These are phyloP conservation scores for Epicoccum sorghinum DNA, from an alignment of 2,329 filamentous ascomycete genomes.

Conservation along the genomic window DNA sequence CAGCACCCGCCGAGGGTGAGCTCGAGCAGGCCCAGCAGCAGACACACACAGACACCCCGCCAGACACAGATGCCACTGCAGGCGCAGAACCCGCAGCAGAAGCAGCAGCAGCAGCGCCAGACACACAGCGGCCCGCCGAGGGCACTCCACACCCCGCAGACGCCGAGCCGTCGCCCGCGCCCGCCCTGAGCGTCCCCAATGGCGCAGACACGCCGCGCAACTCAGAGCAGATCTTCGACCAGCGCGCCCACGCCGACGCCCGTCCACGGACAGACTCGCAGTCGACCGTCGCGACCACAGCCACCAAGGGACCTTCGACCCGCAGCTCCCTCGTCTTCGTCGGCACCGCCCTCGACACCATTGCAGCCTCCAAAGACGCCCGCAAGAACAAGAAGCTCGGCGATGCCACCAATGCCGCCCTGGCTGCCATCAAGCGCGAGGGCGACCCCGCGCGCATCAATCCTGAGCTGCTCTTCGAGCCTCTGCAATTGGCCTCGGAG, in stretches of 20 bases:
- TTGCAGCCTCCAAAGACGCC: constrained; percentile 89
- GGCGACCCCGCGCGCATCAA: constrained; percentile 81
- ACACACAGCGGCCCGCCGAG: constrained; percentile 5
- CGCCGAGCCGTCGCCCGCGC: constrained; percentile 21
- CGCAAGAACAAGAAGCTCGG: constrained; percentile 82
- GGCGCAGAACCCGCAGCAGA: not conserved
- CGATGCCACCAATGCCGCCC: constrained; percentile 79
- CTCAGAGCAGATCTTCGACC: constrained; percentile 45
- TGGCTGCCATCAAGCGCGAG: constrained; percentile 80
- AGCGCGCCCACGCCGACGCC: constrained; percentile 29
- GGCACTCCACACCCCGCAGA: not conserved
- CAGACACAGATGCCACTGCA: not conserved
- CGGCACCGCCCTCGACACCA: constrained; percentile 88
- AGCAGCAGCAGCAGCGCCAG: constrained; percentile 14
- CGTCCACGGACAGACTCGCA: constrained; percentile 65
- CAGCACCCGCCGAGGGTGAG: constrained; percentile 6
- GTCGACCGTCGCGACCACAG: constrained; percentile 59
- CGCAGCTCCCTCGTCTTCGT: constrained; percentile 97
- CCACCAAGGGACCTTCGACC: constrained; percentile 61
- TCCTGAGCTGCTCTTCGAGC: constrained; percentile 89
- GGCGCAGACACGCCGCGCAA: constrained; percentile 38
- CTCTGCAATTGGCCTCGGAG: constrained; percentile 87
- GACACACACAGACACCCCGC: not conserved
- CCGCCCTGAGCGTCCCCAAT: constrained; percentile 31
- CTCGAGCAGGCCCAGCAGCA: constrained; percentile 17